Evolutionary conservation across 495 filamentous ascomycete genomes (phyloP).

Genomic region (Jackrogersella minutella): DNA sequence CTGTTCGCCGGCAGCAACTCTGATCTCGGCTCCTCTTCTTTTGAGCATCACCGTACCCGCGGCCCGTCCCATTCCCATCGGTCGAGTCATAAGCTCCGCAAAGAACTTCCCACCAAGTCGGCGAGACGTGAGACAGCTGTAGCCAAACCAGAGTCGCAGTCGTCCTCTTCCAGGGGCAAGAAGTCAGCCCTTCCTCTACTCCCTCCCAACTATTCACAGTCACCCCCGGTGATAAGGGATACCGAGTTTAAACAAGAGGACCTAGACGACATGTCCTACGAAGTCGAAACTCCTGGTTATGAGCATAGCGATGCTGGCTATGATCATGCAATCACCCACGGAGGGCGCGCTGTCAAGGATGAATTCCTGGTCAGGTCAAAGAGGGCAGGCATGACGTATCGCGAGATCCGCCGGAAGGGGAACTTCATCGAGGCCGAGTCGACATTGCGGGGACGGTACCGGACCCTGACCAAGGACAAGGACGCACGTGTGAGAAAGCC

Average conservation of each 20-base stretch:
- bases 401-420: constrained; percentile 73
- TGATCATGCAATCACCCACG: not conserved
- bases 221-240: not conserved
- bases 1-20: constrained; percentile 32
- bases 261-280: not conserved
- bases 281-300: not conserved
- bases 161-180: constrained; percentile 25
- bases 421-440: constrained; percentile 82
- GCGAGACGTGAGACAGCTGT: constrained; percentile 56
- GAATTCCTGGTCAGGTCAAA: constrained; percentile 70
- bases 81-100: constrained; percentile 40
- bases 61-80: constrained; percentile 17
- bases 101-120: constrained; percentile 45
- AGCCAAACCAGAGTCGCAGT: not conserved
- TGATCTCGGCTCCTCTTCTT: constrained; percentile 23
- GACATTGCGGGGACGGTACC: constrained; percentile 80
- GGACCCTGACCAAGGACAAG: constrained; percentile 80
- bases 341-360: constrained; percentile 57
- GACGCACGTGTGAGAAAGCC: constrained; percentile 79
- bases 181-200: not conserved
- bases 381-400: constrained; percentile 75
- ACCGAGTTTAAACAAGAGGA: not conserved
- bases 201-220: not conserved
- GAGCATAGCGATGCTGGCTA: not conserved
- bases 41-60: constrained; percentile 25